A percentile compares a stretch with the other conserved stretches of the same genome.
These are phyloP conservation scores for Chaetothyriales sp. DNA, from an alignment of 2,329 filamentous ascomycete species.

Conservation along the genomic window DNA sequence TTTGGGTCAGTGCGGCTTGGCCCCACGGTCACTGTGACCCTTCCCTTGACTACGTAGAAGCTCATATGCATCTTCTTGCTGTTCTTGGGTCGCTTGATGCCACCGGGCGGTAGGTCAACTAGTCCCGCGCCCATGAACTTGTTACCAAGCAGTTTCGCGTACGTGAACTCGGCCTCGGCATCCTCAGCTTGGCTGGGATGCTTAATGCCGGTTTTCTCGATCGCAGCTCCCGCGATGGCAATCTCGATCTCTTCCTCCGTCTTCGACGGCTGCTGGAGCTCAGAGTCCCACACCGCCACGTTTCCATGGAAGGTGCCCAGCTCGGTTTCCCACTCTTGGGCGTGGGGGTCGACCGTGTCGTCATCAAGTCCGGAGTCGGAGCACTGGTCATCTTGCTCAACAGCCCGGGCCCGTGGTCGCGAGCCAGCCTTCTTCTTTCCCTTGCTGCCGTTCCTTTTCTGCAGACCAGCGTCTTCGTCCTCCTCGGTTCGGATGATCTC, in stretches of 20 bases:
- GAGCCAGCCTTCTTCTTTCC: conserved; percentile 20
- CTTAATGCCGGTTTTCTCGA: conserved; percentile 41
- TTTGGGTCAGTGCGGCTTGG: conserved; percentile 42
- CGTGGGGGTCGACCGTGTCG: conserved; percentile 24
- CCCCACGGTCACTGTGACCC: conserved; percentile 63
- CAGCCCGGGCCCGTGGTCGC: conserved; percentile 10
- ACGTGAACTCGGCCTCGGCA: conserved; percentile 52
- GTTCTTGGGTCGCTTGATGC: conserved; percentile 82
- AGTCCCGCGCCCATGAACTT: conserved; percentile 83
- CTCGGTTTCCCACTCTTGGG: conserved; percentile 33
- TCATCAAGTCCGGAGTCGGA: conserved; percentile 25
- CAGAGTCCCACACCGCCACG: conserved; percentile 31
- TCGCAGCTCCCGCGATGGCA: conserved; percentile 44
- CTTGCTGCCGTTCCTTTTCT: conserved; percentile 26
- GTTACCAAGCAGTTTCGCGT: conserved; percentile 72
- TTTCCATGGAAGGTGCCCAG: conserved; percentile 31
- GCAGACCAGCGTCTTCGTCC: conserved; percentile 23
- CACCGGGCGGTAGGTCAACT: conserved; percentile 71
- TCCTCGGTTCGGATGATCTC: conserved; percentile 65
- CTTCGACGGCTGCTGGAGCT: conserved; percentile 25
- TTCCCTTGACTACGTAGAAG: conserved; percentile 78
- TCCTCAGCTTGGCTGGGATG: conserved; percentile 31
- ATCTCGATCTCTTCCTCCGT: conserved; percentile 38
- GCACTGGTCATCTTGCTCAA: conserved; percentile 3
- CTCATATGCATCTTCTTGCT: conserved; percentile 92